Conservation (phyloP, 2,329 filamentous ascomycete genomes). For the Emergomyces pasteurianus region DNA sequence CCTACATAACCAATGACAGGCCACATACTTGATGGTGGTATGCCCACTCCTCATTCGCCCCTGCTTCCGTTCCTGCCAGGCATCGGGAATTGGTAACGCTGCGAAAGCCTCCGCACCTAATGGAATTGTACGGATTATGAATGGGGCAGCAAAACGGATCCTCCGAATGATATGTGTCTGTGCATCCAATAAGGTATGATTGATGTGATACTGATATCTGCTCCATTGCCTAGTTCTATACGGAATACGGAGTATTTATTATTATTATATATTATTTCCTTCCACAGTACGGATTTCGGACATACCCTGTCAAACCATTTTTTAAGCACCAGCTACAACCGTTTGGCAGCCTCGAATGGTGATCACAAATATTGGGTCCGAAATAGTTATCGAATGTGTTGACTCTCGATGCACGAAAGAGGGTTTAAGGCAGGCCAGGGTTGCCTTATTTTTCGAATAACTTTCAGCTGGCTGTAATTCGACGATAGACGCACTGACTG, state of each 20-base stretch:
- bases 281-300: too few species aligned
- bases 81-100: conserved; percentile 2
- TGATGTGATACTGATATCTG: background rate
- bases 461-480: conserved; percentile 8
- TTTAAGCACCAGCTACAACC: background rate
- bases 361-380: background rate
- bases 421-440: background rate
- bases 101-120: conserved; percentile 2
- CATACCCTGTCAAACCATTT: background rate
- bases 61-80: background rate
- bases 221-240: background rate
- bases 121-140: conserved; percentile 1
- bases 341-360: background rate
- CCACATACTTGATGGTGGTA: background rate
- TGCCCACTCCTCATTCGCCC: background rate
- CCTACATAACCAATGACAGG: conserved; percentile 1
- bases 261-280: background rate
- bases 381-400: background rate
- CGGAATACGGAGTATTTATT: too few species aligned
- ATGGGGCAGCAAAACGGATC: background rate
- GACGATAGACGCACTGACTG: conserved; percentile 12
- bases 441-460: conserved; percentile 6
- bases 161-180: background rate
- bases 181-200: background rate
- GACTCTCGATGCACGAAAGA: background rate